A percentile compares a stretch with the other conserved stretches of the same genome.
Evolutionary conservation across 768 basidiomycete genomes (phyloP).

Genomic region (Chalciporus pseudorubinellus): DNA sequence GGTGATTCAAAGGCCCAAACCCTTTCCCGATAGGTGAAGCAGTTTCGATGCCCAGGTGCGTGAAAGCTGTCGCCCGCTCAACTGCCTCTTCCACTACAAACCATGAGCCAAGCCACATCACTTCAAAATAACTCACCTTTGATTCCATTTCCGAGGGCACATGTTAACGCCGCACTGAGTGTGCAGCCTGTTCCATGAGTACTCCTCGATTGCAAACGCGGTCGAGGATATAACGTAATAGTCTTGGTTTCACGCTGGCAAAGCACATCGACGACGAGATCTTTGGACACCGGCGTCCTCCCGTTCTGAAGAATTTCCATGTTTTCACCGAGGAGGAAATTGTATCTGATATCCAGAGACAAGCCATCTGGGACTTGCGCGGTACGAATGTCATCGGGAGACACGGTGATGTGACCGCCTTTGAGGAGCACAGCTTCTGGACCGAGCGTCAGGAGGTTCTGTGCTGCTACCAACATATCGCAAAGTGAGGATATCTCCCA

Average conservation of each 20-base stretch:
- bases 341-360: conserved; percentile 39
- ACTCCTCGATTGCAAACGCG: conserved; percentile 60
- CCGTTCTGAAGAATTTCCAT: conserved; percentile 56
- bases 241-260: conserved; percentile 34
- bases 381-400: conserved; percentile 42
- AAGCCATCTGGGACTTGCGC: conserved; percentile 29
- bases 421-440: conserved; percentile 70
- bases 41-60: conserved; percentile 68
- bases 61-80: conserved; percentile 62
- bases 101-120: too few relatives aligned
- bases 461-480: conserved; percentile 61
- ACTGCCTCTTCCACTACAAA: conserved; percentile 56
- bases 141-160: conserved; percentile 51
- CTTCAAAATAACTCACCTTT: conserved; percentile 33
- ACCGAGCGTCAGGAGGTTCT: conserved; percentile 46
- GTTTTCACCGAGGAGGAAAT: conserved; percentile 50
- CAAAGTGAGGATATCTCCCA: conserved; percentile 43
- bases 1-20: conserved; percentile 84
- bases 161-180: conserved; percentile 77
- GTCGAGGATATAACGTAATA: conserved; percentile 55
- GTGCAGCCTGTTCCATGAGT: conserved; percentile 96
- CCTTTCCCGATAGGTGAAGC: conserved; percentile 70
- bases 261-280: conserved; percentile 65
- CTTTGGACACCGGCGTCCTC: conserved; percentile 8
- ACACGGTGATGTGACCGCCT: conserved; percentile 70